Evolutionary conservation across 2,329 filamentous ascomycete genomes (phyloP).

Genomic region (Diaporthe aspalathi): DNA sequence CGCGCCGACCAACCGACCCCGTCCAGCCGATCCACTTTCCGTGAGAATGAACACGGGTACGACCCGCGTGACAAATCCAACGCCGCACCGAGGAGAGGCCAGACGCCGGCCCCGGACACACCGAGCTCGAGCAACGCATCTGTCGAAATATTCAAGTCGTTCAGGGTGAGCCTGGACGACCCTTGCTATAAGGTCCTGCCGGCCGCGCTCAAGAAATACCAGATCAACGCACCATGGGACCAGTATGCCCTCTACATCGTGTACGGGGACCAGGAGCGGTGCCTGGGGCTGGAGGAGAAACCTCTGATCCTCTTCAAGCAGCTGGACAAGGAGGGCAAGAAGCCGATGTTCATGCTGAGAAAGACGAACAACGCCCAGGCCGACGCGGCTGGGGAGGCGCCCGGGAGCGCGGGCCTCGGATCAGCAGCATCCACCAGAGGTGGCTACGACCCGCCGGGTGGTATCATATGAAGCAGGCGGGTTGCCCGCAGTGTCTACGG

Average conservation of each 20-base stretch:
- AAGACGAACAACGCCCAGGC: slow-evolving; percentile 68
- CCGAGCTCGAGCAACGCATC: slow-evolving; percentile 65
- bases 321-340: slow-evolving; percentile 94
- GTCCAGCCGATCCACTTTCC: slow-evolving; percentile 67
- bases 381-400: slow-evolving; percentile 57
- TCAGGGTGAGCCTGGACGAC: slow-evolving; percentile 97
- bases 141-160: slow-evolving; percentile 99
- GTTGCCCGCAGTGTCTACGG: not conserved
- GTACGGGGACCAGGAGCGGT: slow-evolving; percentile 97
- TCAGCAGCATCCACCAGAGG: slow-evolving; percentile 55
- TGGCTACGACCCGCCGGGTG: slow-evolving; percentile 68
- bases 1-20: slow-evolving; percentile 66
- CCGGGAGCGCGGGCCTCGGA: slow-evolving; percentile 65
- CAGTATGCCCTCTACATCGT: slow-evolving; percentile 99
- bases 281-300: slow-evolving; percentile 90
- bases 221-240: slow-evolving; percentile 97
- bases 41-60: slow-evolving; percentile 59
- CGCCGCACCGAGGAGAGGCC: slow-evolving; percentile 64
- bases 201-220: slow-evolving; percentile 95
- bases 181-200: slow-evolving; percentile 97
- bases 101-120: slow-evolving; percentile 72
- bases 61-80: slow-evolving; percentile 53
- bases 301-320: slow-evolving; percentile 97
- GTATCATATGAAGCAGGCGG: slow-evolving; percentile 61
- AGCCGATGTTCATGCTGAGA: slow-evolving; percentile 99